These are phyloP conservation scores for Diaporthe sp. DNA, from an alignment of 2,329 filamentous ascomycete genomes.

Conservation along the genomic window DNA sequence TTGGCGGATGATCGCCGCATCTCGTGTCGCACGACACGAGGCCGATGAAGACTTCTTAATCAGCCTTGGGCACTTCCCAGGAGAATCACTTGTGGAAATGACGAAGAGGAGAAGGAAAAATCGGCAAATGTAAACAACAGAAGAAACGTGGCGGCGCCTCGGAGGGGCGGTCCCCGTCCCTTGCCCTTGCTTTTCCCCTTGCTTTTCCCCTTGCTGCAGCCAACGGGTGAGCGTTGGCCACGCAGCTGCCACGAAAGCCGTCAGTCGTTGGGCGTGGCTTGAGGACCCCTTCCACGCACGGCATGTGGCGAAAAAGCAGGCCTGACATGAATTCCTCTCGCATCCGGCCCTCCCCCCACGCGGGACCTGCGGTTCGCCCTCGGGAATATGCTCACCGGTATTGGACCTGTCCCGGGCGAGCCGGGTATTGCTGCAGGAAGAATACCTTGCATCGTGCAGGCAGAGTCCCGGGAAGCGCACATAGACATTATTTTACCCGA, in stretches of 20 bases:
- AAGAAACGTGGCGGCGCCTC: neutral
- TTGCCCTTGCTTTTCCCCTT: neutral
- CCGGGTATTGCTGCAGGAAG: neutral
- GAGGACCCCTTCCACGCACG: neutral
- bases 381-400: slow-evolving; percentile 10
- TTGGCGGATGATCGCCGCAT: neutral
- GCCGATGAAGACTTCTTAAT: slow-evolving; percentile 1
- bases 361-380: neutral
- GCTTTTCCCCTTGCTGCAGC: slow-evolving; percentile 19
- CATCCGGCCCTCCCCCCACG: neutral
- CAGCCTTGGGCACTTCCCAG: neutral
- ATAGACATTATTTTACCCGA: neutral
- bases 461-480: neutral
- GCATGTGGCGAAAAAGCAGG: neutral
- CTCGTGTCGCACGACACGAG: slow-evolving; percentile 19
- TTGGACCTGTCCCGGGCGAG: neutral
- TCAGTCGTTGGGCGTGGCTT: neutral
- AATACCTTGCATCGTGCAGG: neutral
- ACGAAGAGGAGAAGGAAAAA: neutral
- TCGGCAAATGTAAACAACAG: neutral
- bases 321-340: neutral
- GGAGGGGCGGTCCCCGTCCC: neutral
- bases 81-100: neutral
- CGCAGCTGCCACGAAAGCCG: slow-evolving; percentile 1
- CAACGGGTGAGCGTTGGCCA: slow-evolving; percentile 21